Evolutionary conservation across 768 basidiomycete species (phyloP), one percentile per base, ranked within the genome.

Genomic region (Calocybe cyanea): DNA sequence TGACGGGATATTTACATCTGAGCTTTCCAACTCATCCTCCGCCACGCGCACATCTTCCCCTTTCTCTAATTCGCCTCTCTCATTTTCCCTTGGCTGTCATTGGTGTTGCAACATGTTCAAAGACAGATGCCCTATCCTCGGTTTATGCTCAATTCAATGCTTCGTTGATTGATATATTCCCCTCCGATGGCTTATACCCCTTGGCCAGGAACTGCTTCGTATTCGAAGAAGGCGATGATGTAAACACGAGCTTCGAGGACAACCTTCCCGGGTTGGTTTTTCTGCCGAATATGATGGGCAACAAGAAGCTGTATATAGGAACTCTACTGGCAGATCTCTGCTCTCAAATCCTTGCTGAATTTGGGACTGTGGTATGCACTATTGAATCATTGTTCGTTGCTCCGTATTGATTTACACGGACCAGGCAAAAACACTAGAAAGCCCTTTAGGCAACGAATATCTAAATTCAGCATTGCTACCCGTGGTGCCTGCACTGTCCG

Each of bases 281-380:
- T 20, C 87, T 96, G 39, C 93, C 92, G 2, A 80, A 76, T 51
- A 77, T 83, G 55, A 89, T 92, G 80, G 87, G 87, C 5, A 92
- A 94, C 57, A 89, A 92, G 62, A 86, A 81, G 55, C 64, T 91
- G 23, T 93, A 94, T 61, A 75, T 98, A 43, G 89, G 90, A 23
- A 92, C 92, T 14, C 67, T 97, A 33, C 66, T 99, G 45, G 92
- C 91, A 14, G 92, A 92, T 58, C 65, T 96, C 15, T 93, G 91
- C 54, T 92, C 92, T 25, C 82, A 86, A 50, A 79, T 97, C 39
- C 70, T 99, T 18, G 80, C 80, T 17, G 91, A 92, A 62, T 86
- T 98, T 54, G 87, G 91, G 30, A 77, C 80, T 30, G 63, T 96
- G 70, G 95, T 96, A 55, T 50, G 87, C 68, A 41, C 42, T 31